Conservation (phyloP, 202 grass and related monocot genomes). For the Alloteropsis angusta region DNA sequence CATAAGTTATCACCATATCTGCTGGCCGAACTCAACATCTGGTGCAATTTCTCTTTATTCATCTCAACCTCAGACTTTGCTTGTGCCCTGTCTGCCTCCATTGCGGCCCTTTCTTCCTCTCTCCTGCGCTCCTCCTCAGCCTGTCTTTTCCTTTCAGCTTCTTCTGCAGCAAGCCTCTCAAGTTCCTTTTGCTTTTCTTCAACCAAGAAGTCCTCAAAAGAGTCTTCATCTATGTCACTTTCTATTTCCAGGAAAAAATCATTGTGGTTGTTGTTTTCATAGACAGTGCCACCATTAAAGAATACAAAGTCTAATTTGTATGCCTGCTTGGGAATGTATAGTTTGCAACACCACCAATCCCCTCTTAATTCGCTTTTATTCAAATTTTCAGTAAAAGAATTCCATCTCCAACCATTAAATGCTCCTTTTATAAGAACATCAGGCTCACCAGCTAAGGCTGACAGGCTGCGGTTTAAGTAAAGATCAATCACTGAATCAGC, state of each 20-base stretch:
- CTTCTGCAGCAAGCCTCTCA: slow-evolving; percentile 57
- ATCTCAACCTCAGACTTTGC: slow-evolving; percentile 61
- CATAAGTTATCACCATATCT: slow-evolving; percentile 47
- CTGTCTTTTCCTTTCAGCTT: slow-evolving; percentile 73
- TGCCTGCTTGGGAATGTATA: slow-evolving; percentile 81
- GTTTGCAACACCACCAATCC: slow-evolving; percentile 90
- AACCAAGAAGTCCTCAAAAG: slow-evolving; percentile 73
- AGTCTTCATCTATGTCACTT: slow-evolving; percentile 56
- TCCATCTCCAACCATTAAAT: slow-evolving; percentile 95
- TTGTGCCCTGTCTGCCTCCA: slow-evolving; percentile 54
- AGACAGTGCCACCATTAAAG: slow-evolving; percentile 61
- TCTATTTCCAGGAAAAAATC: slow-evolving; percentile 68
- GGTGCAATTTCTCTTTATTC: slow-evolving; percentile 41
- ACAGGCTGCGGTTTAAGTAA: slow-evolving; percentile 61
- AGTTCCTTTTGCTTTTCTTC: slow-evolving; percentile 76
- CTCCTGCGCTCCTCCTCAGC: slow-evolving; percentile 50
- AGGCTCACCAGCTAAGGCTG: slow-evolving; percentile 44
- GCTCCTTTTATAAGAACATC: slow-evolving; percentile 75
- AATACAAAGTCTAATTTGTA: slow-evolving; percentile 95
- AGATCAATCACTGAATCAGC: slow-evolving; percentile 47
- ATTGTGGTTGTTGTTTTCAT: slow-evolving; percentile 74
- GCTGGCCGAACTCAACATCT: slow-evolving; percentile 38
- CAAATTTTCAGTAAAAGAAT: slow-evolving; percentile 60
- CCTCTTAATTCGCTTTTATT: slow-evolving; percentile 58
- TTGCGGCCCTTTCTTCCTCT: slow-evolving; percentile 58